Base-by-base conservation (phyloP, 306 rosid species). In the Macrotyloma uniflorum region DNA sequence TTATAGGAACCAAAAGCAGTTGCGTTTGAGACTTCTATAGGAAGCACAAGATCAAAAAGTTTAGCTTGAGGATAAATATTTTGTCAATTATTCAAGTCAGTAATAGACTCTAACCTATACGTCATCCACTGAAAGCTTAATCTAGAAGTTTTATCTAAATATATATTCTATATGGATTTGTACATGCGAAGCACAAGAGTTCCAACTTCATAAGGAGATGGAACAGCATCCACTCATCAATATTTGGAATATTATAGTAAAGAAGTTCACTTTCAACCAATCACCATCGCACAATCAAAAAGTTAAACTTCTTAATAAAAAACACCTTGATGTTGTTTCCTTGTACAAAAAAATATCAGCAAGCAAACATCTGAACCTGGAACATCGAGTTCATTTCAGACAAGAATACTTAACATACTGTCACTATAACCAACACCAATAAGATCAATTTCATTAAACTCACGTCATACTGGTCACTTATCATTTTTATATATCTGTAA, bases 121-220 rank as follows among this genome's bases (percentile, higher is more conserved):
- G 16, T 30, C 72, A 75, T 6, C 23, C 67, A 45, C 19, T n/a
- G 40, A 36, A 58, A 20, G 42, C 42, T 33, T 22, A 19, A 35
- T 22, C 76, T 30, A 19, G 7, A 26, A 54, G 57, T 15, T 38
- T 26, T 51, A 66, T 36, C 32, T n/a, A 19, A 1, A 26, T 38
- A 14, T 57, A 24, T 70, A 11, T 40, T 16, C 43, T 74, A 20
- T 6, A 54, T 72, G 67, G 77, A 54, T 55, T 59, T 59, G 33
- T 61, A 26, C 46, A 61, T 12, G 55, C 3, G 33, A 74, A 73
- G 43, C 43, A 18, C 47, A 19, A 35, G 76, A 51, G 8, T 71
- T 71, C 76, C 35, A 71, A 53, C 49, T 71, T 71, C 62, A 33
- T 5, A 32, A 12, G 47, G 62, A 72, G 65, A 72, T 71, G 50